phyloP scores from a whole-genome alignment of 163 green algal species.

The Smithsoniella earleae region DNA sequence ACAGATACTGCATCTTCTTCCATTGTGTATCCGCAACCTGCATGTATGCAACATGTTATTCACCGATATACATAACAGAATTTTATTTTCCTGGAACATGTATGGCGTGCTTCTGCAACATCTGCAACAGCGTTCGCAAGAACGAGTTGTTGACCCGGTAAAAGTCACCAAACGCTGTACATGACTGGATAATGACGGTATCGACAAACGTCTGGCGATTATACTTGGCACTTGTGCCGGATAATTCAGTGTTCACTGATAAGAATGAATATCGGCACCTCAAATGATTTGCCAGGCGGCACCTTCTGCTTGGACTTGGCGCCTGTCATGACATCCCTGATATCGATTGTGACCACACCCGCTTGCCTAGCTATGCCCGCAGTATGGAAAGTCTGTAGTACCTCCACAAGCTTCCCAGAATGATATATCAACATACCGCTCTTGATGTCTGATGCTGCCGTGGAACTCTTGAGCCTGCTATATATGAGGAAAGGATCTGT shows the following conservation, averaged over 20 bases:
- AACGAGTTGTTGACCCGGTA: not conserved
- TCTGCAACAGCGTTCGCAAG: not conserved
- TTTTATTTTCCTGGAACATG: not conserved
- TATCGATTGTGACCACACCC: not conserved
- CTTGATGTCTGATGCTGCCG: not conserved
- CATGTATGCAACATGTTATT: not conserved
- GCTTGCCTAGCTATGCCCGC: constrained; percentile 2
- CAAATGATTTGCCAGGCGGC: not conserved
- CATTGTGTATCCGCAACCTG: constrained; percentile 14
- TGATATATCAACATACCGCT: constrained; percentile 3
- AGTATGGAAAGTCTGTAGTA: not conserved
- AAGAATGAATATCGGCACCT: not conserved
- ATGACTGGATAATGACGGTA: not conserved
- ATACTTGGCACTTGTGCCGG: not conserved
- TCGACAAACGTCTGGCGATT: not conserved
- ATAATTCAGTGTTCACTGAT: not conserved
- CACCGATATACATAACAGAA: not conserved
- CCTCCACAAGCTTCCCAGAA: constrained; percentile 11
- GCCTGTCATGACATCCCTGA: constrained; percentile 15
- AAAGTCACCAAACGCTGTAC: not conserved
- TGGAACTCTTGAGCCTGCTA: no score
- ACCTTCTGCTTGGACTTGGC: constrained; percentile 1
- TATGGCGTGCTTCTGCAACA: not conserved
- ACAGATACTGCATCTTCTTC: not conserved
- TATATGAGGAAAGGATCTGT: no score